Evolutionary conservation across 805 yeast genomes (phyloP), one percentile per base, ranked within the genome.

Genomic region (Yamadazyma takamatsuzukensis): DNA sequence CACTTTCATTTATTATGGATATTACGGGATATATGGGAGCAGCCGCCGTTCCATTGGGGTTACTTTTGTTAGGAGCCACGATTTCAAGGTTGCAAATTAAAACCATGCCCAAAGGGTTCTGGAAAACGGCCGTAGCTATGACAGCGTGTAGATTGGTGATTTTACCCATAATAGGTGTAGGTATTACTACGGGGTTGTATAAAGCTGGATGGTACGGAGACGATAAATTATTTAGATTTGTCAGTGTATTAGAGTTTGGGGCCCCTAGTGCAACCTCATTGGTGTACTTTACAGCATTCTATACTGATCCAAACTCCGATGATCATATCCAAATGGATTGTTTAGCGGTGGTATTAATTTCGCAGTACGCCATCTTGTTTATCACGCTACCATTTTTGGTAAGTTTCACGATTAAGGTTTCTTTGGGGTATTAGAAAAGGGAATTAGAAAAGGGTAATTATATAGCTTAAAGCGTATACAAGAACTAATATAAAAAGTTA

Each of bases 221-320:
- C 6, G 80, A 82, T 44, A 53, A 59, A 5, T 71, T 87, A 40
- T 70, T 86, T 8, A 71, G 81, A 26, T 82, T 90, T 48, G 80
- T 89, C 4, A 69, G 83, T 49, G 80, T 83, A 19, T 65, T 89
- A 18, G 77, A 80, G 9, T 83, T 79, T 54, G 81, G 90, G 0
- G 72, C 86, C 37, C 97, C 97, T 0, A 80, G 85, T 32, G 94
- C 96, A 0, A 90, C 97, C 0, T 72, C 93, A 0, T 80, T 87
- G 49, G 80, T 90, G 11, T 90, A 88, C 56, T 71, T 89, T 44
- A 89, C 97, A 2, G 90, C 96, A 2, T 79, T 86, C 50, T 85
- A 81, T 56, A 79, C 89, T 1, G 94, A 93, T 12, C 76, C 82
- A 2, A 62, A 53, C 21, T 49, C 67, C 4, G 64, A 66, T 2